Conservation (phyloP, 2,329 filamentous ascomycete species). For the Fusarium sp. region DNA sequence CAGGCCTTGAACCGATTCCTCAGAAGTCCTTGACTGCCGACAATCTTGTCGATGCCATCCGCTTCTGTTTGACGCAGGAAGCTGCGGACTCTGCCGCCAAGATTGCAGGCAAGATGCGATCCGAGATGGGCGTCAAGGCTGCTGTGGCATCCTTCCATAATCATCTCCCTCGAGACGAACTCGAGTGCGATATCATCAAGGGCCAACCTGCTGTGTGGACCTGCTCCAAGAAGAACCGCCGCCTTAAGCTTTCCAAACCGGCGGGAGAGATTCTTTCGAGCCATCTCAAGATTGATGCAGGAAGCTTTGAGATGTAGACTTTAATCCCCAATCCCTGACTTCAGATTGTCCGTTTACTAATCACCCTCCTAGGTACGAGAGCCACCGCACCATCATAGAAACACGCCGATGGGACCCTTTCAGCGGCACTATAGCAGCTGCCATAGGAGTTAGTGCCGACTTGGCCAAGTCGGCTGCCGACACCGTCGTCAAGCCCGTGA, state of each 20-base stretch:
- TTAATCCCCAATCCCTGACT: not conserved
- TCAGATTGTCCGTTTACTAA: not conserved
- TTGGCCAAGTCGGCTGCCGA: not conserved
- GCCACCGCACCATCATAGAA: not conserved
- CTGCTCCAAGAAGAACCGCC: not conserved
- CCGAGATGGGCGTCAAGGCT: slow-evolving; percentile 70
- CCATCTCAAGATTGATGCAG: not conserved
- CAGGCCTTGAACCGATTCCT: slow-evolving; percentile 76
- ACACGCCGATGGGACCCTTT: not conserved
- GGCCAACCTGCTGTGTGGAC: not conserved
- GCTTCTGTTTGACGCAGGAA: slow-evolving; percentile 66
- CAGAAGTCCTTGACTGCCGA: slow-evolving; percentile 73
- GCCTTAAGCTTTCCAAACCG: not conserved
- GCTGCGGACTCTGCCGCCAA: slow-evolving; percentile 65
- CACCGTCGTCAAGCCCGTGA: not conserved
- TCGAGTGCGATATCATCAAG: not conserved
- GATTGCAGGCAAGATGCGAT: slow-evolving; percentile 71
- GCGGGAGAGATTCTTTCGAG: not conserved
- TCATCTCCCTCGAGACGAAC: not conserved
- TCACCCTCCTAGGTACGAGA: not conserved
- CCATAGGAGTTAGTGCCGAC: not conserved
- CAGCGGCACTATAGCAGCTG: not conserved
- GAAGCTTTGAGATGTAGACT: not conserved
- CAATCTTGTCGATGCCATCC: slow-evolving; percentile 73
- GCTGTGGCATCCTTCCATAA: slow-evolving; percentile 70